Conservation (phyloP, 2,329 filamentous ascomycete species). For the Penicillium sumatraense region DNA sequence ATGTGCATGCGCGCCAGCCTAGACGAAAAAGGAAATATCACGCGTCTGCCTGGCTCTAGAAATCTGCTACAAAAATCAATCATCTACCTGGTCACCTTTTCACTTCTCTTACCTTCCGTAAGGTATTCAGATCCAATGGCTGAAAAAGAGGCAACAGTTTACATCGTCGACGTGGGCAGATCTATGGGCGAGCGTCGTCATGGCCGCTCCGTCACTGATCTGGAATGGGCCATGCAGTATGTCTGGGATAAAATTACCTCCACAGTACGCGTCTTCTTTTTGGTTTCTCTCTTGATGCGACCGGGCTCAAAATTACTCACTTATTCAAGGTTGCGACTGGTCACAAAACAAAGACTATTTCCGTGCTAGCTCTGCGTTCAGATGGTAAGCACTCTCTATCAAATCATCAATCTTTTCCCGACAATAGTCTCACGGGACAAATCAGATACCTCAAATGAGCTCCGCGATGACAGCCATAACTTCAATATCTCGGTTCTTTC, state of each 20-base stretch:
- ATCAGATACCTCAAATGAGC: conserved; percentile 67
- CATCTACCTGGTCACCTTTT: background rate
- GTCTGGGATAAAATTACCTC: conserved; percentile 91
- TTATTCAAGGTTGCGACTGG: conserved; percentile 61
- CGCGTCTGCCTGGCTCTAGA: conserved; percentile 48
- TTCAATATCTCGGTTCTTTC: conserved; percentile 77
- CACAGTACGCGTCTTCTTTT: conserved; percentile 59
- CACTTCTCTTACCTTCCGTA: conserved; percentile 1
- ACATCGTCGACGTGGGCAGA: conserved; percentile 83
- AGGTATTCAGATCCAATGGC: conserved; percentile 64
- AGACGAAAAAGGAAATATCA: conserved; percentile 43
- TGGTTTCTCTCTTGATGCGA: background rate
- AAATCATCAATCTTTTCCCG: background rate
- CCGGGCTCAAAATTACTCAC: background rate
- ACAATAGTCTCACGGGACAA: conserved; percentile 11
- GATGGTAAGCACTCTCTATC: conserved; percentile 55
- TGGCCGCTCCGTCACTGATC: conserved; percentile 75
- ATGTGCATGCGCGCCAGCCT: conserved; percentile 44
- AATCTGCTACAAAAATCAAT: conserved; percentile 12
- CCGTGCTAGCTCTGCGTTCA: conserved; percentile 83
- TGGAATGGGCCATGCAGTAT: conserved; percentile 89
- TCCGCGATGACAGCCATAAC: conserved; percentile 72
- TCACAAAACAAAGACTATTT: conserved; percentile 73
- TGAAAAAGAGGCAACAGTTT: conserved; percentile 90
- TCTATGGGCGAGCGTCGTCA: conserved; percentile 78